These are phyloP conservation scores for Microbotryomycetes sp. DNA, from an alignment of 1,284 basidiomycete species.

Conservation along the genomic window DNA sequence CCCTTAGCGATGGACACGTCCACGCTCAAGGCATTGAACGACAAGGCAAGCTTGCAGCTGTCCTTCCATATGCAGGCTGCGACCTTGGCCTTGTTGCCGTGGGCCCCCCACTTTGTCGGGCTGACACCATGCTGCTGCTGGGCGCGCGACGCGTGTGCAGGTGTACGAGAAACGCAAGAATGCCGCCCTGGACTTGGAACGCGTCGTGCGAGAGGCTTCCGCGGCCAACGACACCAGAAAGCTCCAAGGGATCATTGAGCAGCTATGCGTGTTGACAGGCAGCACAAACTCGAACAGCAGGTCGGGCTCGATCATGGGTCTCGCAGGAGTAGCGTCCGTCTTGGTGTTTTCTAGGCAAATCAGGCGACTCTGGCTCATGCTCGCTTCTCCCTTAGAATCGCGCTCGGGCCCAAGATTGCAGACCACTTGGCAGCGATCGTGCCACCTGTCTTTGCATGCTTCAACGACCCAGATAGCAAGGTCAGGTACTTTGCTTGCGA, in stretches of 20 bases:
- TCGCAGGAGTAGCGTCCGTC: slow-evolving; percentile 72
- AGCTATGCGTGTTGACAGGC: slow-evolving; percentile 86
- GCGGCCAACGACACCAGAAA: slow-evolving; percentile 68
- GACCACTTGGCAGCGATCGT: slow-evolving; percentile 92
- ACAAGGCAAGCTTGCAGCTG: not conserved
- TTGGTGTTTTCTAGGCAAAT: not conserved
- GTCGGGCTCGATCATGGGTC: slow-evolving; percentile 92
- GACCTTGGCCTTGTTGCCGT: too few species aligned
- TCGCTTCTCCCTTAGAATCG: slow-evolving; percentile 51
- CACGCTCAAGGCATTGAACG: not conserved
- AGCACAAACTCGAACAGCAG: slow-evolving; percentile 66
- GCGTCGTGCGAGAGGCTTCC: slow-evolving; percentile 77
- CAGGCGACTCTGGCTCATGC: not conserved
- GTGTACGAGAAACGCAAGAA: slow-evolving; percentile 88
- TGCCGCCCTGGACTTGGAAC: slow-evolving; percentile 84
- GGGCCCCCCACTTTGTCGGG: too few species aligned
- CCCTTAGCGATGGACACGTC: not conserved
- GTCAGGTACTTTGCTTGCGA: slow-evolving; percentile 97
- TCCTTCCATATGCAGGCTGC: not conserved
- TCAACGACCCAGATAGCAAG: slow-evolving; percentile 87
- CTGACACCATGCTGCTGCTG: too few species aligned
- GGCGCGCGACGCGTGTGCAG: not conserved
- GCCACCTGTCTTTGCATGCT: slow-evolving; percentile 83
- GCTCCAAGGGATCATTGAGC: slow-evolving; percentile 83
- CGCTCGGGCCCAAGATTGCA: slow-evolving; percentile 83